Base-by-base conservation (phyloP, 2,329 filamentous ascomycete species). In the Stachybotrys chlorohalonatus region DNA sequence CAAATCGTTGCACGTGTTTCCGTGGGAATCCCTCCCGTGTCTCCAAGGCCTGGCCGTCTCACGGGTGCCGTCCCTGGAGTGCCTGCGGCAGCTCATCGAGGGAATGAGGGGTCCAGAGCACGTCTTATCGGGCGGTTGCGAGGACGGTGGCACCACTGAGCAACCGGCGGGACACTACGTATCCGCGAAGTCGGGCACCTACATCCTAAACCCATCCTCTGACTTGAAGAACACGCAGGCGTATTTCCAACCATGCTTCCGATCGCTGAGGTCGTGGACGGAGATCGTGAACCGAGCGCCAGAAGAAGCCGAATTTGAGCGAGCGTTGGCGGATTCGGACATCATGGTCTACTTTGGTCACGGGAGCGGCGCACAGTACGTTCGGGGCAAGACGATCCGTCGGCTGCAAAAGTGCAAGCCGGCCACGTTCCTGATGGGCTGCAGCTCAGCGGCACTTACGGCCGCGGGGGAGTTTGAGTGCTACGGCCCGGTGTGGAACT, bases 321-420 rank as follows among this genome's bases (percentile, higher is more conserved):
- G 72, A 0, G 82, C 81, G 0, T 79, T 99, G 8, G 74, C 81
- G 50, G 70, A 76, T 0, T 85, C 84, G 16, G 85, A 90, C 55
- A 75, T 96, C 2, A 75, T 96, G 30, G 78, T 99, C 11, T 99
- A 99, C 74, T 97, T 99, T 70, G 94, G 94, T 1, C 94, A 99
- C 72, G 94, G 94, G 57, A 93, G 89, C 60, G 94, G 93, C 24
- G 89, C 90, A 31, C 94, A 99, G 70, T 99, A 96, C 70, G 90
- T 99, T 55, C 87, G 92, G 32, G 85, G 88, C 11, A 84, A 90
- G 61, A 89, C 89, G 1, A 84, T 99, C 60, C 87, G 90, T 54
- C 85, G 84, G 56, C 80, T 97, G 11, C 82, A 86, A 13, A 84
- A 81, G 56, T 95, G 90, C 70, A 74, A 71, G 50, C 88, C 91